phyloP scores from a whole-genome alignment of 106 monocot species.

The Phalaenopsis equestris region DNA sequence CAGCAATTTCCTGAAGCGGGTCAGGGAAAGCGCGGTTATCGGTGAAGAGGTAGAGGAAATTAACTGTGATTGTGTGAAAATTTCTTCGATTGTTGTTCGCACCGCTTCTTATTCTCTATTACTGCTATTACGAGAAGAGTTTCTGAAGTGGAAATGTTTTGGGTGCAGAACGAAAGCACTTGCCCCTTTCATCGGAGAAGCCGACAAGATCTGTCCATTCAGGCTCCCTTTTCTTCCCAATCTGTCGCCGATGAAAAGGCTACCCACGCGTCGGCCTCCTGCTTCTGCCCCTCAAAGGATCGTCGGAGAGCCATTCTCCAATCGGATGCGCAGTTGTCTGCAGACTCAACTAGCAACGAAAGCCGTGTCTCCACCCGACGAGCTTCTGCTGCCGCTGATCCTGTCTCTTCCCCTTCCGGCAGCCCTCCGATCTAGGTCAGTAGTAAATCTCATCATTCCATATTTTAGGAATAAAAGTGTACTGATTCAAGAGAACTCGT shows the following conservation, averaged over 20 bases:
- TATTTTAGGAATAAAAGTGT: too few relatives aligned
- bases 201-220: neutral
- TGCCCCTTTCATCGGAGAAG: neutral
- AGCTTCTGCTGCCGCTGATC: neutral
- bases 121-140: too few relatives aligned
- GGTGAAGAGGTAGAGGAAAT: neutral
- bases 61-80: too few relatives aligned
- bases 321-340: neutral
- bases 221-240: neutral
- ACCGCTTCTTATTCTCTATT: neutral
- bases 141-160: neutral
- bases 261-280: neutral
- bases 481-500: too few relatives aligned
- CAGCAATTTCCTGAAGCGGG: neutral
- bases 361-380: neutral
- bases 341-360: neutral
- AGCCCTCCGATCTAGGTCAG: conserved; percentile 5
- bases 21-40: neutral
- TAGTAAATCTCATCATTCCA: too few relatives aligned
- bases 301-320: neutral
- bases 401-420: neutral
- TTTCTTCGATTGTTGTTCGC: too few relatives aligned
- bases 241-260: neutral
- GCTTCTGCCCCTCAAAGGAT: neutral
- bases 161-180: neutral